Evolutionary conservation across 1,284 basidiomycete species (phyloP), one percentile per base, ranked within the genome.

Genomic region (Butyriboletus appendiculatus): DNA sequence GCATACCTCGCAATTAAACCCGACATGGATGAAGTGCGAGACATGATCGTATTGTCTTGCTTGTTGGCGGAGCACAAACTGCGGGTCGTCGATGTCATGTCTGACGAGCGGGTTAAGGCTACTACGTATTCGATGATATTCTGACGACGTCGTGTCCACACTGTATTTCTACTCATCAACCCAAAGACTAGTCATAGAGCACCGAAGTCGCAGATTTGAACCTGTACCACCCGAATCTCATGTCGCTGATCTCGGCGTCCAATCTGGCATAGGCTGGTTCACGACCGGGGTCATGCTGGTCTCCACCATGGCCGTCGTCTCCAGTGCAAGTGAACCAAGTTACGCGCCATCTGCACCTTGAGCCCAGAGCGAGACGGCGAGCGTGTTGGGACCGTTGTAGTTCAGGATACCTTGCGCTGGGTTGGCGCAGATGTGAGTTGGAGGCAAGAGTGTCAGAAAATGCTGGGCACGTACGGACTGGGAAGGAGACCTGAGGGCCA

Each of bases 381-480:
- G 66, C 2, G 78, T 80, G 56, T 81, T 80, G 15, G 37, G 52
- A 18, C 79, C 78, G n/a, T 75, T 71, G 54, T 80, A 79, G 48
- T 80, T 75, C 40, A 81, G 58, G 54, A 81, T 79, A 16, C 79
- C 80, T 70, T 81, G 74, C 3, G 79, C 77, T 78, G 50, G 11
- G n/a, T 7, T 28, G 45, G 26, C 14, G 14, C 9, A 20, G 5
- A 28, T 18, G 32, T 66, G n/a, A 65, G 44, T 34, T 30, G 22
- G 8, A 18, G 11, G 15, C 16, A 24, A 20, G 34, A 22, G 15
- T 1, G 2, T 20, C 40, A 28, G 18, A 47, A 38, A 43, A 33
- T 18, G 4, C 2, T 1, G 30, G 24, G 28, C 39, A 63, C 64
- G 45, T 54, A 68, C 64, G 62, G 34, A 65, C 64, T 41, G 63